Base-by-base conservation (phyloP, 2,329 filamentous ascomycete species). In the Raffaelea arxii region DNA sequence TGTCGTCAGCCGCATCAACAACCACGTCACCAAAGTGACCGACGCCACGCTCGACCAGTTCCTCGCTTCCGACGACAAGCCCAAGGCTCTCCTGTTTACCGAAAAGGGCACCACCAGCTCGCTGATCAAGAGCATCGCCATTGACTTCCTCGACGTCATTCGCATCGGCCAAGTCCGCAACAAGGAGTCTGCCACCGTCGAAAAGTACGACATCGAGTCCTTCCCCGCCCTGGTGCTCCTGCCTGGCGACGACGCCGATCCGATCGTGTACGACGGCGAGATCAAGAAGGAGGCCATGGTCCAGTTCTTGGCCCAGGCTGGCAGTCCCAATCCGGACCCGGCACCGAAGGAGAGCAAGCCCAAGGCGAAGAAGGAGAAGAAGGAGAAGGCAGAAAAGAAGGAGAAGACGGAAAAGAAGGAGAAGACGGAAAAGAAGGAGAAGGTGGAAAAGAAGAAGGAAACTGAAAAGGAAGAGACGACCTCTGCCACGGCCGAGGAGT, bases 1-100 rank as follows among this genome's bases (percentile, higher is more conserved):
- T 6, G 84, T 97, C 44, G 78, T 86, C 44, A 80, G 86, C 56
- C 87, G 84, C 65, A 95, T 98, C 56, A 89, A 87, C 55, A 97
- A 97, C 67, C 82, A 92, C 58, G 91, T 98, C 38, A 84, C 84
- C 61, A 78, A 79, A 51, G 69, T 96, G 41, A 80, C 82, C 16
- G 88, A 94, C 63, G 86, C 86, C 65, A 83, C 86, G 40, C 59
- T 94, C 32, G 82, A 88, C 48, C 68, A 69, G 12, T 98, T 91
- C 76, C 64, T 96, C 43, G 67, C 69, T 10, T 74, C 77, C 48
- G 74, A 77, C 39, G 82, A 80, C 49, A 77, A 84, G 77, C 78
- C 89, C 43, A 96, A 94, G 70, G 90, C 86, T 0, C 80, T 98
- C 27, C 70, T 98, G 3, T 97, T 98, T 65, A 94, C 86, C 3